A percentile compares a stretch with the other conserved stretches of the same genome.
These are phyloP conservation scores for Euphorbia lathyris DNA, from an alignment of 345 rosid species.

Conservation along the genomic window DNA sequence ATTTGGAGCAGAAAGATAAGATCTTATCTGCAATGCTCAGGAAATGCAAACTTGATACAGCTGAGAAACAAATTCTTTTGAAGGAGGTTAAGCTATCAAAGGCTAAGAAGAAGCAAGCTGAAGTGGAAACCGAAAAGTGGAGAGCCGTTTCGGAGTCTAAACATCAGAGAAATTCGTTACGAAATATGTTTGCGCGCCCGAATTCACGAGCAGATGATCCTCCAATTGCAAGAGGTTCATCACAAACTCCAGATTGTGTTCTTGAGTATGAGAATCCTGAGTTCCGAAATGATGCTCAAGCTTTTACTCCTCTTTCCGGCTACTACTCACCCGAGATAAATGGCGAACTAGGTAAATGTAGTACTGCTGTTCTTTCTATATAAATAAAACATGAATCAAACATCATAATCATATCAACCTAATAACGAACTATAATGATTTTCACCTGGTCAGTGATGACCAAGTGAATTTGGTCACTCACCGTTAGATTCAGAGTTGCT, in stretches of 20 bases:
- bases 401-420: too few species aligned
- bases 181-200: constrained; percentile 62
- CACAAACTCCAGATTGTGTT: constrained; percentile 31
- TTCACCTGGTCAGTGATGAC: too few species aligned
- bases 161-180: constrained; percentile 62
- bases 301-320: constrained; percentile 36
- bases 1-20: constrained; percentile 78
- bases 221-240: constrained; percentile 30
- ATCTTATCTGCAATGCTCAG: constrained; percentile 72
- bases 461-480: too few species aligned
- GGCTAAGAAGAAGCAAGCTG: constrained; percentile 68
- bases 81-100: constrained; percentile 62
- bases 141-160: constrained; percentile 51
- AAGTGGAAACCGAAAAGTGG: constrained; percentile 60
- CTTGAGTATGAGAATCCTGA: constrained; percentile 40
- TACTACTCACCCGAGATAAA: constrained; percentile 39
- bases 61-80: constrained; percentile 66
- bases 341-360: constrained; percentile 41
- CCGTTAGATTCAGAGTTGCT: too few species aligned
- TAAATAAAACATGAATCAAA: neutral
- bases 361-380: neutral
- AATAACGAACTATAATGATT: too few species aligned
- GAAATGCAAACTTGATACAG: constrained; percentile 63
- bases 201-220: constrained; percentile 37
- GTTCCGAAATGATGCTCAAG: constrained; percentile 32